phyloP scores from a whole-genome alignment of 441 rosid species.

The Euphorbia celastroides region DNA sequence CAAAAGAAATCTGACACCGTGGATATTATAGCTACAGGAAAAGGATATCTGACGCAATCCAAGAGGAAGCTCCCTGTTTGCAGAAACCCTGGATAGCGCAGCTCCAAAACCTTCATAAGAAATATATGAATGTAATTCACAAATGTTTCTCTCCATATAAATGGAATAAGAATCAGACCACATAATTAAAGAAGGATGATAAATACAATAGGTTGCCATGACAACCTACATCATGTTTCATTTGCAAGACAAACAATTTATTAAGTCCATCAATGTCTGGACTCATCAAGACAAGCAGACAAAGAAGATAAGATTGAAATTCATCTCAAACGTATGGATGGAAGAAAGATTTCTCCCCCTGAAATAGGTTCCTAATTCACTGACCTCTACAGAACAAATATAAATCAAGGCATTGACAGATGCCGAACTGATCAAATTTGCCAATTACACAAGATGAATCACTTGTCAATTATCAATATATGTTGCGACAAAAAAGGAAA shows the following conservation, averaged over 20 bases:
- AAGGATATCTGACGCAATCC: constrained; percentile 98
- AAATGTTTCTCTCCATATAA: neutral
- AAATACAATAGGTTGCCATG: neutral
- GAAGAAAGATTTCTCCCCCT: neutral
- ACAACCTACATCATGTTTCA: neutral
- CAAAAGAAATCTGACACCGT: neutral
- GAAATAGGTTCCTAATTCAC: neutral
- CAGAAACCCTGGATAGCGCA: constrained; percentile 75
- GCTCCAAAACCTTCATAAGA: constrained; percentile 67
- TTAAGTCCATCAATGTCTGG: neutral
- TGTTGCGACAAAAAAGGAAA: too few relatives aligned
- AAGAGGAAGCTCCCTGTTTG: constrained; percentile 59
- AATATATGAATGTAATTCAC: neutral
- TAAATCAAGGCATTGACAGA: too few relatives aligned
- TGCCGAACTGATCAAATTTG: neutral
- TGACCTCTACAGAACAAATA: neutral
- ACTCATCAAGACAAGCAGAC: neutral
- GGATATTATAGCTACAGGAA: neutral
- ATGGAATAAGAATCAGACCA: neutral
- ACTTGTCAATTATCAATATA: neutral
- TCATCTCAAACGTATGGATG: neutral
- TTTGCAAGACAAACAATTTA: neutral
- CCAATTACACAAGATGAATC: too few relatives aligned
- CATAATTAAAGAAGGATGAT: neutral
- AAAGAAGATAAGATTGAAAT: neutral